Percentiles rank a stretch among this genome's conserved stretches.
Evolutionary conservation across 2,329 filamentous ascomycete genomes (phyloP).

Genomic region (Microsporum canis): DNA sequence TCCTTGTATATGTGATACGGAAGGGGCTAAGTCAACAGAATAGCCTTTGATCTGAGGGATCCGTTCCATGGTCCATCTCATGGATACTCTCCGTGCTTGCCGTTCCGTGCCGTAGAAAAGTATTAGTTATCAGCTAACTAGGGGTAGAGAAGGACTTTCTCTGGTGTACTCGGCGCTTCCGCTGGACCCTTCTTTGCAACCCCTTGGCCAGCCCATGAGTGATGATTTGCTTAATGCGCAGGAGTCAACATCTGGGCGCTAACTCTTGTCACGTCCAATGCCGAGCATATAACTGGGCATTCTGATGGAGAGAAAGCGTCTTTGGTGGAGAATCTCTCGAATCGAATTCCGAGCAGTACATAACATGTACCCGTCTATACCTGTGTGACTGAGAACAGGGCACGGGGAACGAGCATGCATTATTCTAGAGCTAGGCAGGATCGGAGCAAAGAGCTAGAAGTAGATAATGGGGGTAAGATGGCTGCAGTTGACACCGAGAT

Average conservation of each 20-base stretch:
- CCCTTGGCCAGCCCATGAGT: background rate
- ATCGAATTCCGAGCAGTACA: background rate
- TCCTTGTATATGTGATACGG: background rate
- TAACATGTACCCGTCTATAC: background rate
- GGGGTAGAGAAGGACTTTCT: background rate
- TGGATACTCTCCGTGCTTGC: background rate
- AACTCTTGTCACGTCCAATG: background rate
- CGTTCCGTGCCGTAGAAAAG: background rate
- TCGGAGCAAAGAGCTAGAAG: background rate
- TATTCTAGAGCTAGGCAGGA: background rate
- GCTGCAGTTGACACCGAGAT: background rate
- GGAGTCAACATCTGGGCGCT: background rate
- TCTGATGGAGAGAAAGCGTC: background rate
- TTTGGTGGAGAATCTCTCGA: background rate
- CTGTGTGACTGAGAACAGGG: background rate
- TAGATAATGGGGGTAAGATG: background rate
- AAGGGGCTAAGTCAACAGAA: background rate
- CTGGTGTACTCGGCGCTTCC: too few species aligned
- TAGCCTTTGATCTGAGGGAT: background rate
- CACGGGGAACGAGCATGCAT: too few species aligned
- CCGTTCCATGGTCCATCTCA: background rate
- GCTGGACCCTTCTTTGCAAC: background rate
- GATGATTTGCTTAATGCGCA: background rate
- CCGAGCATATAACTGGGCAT: background rate
- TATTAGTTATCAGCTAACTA: background rate